These are phyloP conservation scores for Cystobasidiaceae sp. DNA, from an alignment of 1,284 basidiomycete genomes.

Conservation along the genomic window DNA sequence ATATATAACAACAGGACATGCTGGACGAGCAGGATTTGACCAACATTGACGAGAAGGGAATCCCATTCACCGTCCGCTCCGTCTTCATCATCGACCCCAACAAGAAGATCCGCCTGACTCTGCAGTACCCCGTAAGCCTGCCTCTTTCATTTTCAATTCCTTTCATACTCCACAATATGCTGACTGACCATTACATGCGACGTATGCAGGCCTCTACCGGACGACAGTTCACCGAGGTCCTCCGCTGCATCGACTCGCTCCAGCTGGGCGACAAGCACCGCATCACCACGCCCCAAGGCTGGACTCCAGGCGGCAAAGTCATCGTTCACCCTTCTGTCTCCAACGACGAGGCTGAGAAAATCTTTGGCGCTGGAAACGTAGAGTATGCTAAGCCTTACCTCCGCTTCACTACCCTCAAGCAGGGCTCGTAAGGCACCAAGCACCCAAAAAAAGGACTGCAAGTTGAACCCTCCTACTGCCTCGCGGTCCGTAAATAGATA, in stretches of 20 bases:
- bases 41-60: conserved; percentile 78
- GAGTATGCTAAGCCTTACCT: conserved; percentile 48
- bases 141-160: conserved; percentile 53
- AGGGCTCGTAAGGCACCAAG: conserved; percentile 14
- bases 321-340: conserved; percentile 87
- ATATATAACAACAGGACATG: conserved; percentile 68
- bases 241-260: conserved; percentile 77
- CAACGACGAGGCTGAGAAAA: conserved; percentile 79
- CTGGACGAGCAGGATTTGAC: conserved; percentile 89
- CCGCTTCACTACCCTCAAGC: conserved; percentile 39
- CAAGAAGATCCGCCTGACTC: conserved; percentile 79
- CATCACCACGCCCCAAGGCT: conserved; percentile 80
- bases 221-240: conserved; percentile 67
- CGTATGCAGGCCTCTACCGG: conserved; percentile 49
- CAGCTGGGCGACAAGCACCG: conserved; percentile 86
- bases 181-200: neutral
- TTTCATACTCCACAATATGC: neutral
- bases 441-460: no score
- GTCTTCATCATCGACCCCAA: conserved; percentile 92
- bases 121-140: conserved; percentile 69
- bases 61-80: conserved; percentile 73
- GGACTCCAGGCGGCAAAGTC: conserved; percentile 87
- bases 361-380: conserved; percentile 62
- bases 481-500: no score
- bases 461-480: no score